Conservation (phyloP, 2,329 filamentous ascomycete species). For the Sporothrix brunneoviolacea region DNA sequence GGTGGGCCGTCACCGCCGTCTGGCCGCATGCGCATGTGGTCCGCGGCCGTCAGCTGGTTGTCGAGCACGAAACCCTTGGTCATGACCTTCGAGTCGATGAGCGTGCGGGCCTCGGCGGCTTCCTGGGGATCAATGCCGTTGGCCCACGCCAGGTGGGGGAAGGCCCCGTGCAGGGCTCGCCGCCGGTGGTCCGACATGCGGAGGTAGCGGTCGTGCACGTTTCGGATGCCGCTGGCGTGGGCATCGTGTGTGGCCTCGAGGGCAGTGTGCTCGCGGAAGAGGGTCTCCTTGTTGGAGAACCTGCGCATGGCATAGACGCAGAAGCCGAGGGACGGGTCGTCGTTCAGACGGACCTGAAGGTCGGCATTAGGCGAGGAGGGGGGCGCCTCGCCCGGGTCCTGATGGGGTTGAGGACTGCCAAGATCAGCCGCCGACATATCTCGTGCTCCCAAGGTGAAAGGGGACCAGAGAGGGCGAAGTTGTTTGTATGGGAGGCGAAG, state of each 20-base stretch:
- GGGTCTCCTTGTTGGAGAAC: conserved; percentile 20
- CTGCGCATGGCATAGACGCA: conserved; percentile 25
- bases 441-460: too few relatives aligned
- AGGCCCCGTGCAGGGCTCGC: conserved; percentile 18
- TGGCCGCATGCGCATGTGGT: conserved; percentile 19
- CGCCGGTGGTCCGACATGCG: not conserved
- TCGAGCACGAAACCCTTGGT: conserved; percentile 2
- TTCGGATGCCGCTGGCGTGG: conserved; percentile 14
- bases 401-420: too few relatives aligned
- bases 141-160: conserved; percentile 18
- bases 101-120: conserved; percentile 12
- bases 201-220: conserved; percentile 15
- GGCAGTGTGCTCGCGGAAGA: conserved; percentile 23
- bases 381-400: too few relatives aligned
- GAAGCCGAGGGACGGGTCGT: conserved; percentile 22
- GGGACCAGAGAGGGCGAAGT: too few relatives aligned
- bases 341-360: conserved; percentile 16
- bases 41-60: conserved; percentile 11
- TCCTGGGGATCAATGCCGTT: conserved; percentile 15
- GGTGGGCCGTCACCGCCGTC: too few relatives aligned
- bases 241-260: conserved; percentile 20
- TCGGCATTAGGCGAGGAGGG: not conserved
- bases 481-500: too few relatives aligned
- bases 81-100: conserved; percentile 12
- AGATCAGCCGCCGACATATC: too few relatives aligned